Conservation (phyloP, 768 basidiomycete genomes). For the Trametes sanguinea region DNA sequence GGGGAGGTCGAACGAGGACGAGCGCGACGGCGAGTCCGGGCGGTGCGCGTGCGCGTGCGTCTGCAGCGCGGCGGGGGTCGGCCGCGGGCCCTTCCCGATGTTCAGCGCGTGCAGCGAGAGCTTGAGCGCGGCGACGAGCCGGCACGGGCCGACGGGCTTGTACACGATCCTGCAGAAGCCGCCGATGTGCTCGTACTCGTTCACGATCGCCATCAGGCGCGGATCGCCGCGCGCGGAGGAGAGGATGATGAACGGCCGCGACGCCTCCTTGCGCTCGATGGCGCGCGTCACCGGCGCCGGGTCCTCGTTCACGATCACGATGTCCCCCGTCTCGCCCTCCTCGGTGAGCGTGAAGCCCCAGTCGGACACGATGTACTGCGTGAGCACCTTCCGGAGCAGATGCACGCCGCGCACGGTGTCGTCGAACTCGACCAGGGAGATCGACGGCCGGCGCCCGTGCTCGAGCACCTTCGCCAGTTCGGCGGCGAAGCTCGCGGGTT, state of each 20-base stretch:
- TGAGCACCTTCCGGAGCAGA: slow-evolving; percentile 62
- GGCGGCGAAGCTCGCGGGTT: slow-evolving; percentile 18
- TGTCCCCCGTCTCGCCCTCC: slow-evolving; percentile 56
- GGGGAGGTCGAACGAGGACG: slow-evolving; percentile 9
- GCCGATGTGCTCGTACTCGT: slow-evolving; percentile 75
- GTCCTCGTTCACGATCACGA: slow-evolving; percentile 84
- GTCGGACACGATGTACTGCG: slow-evolving; percentile 69
- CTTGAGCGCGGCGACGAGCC: slow-evolving; percentile 66
- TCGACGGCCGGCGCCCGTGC: slow-evolving; percentile 42
- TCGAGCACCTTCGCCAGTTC: slow-evolving; percentile 33
- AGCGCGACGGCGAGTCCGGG: slow-evolving; percentile 4
- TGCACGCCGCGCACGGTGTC: slow-evolving; percentile 61
- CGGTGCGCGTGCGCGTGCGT: slow-evolving; percentile 1
- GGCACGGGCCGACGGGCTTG: slow-evolving; percentile 86
- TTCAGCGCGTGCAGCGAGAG: slow-evolving; percentile 59
- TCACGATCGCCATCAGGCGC: slow-evolving; percentile 58
- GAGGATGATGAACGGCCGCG: slow-evolving; percentile 73
- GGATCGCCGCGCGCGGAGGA: slow-evolving; percentile 71
- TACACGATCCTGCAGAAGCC: slow-evolving; percentile 87
- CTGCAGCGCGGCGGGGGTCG: slow-evolving; percentile 21
- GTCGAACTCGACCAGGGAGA: slow-evolving; percentile 78
- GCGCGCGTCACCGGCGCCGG: slow-evolving; percentile 56
- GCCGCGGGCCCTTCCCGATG: slow-evolving; percentile 42
- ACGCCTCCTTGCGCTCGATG: slow-evolving; percentile 55
- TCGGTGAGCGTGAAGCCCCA: slow-evolving; percentile 66